These are phyloP conservation scores for Chondrostereum purpureum DNA, from an alignment of 1,284 basidiomycete species.

Conservation along the genomic window DNA sequence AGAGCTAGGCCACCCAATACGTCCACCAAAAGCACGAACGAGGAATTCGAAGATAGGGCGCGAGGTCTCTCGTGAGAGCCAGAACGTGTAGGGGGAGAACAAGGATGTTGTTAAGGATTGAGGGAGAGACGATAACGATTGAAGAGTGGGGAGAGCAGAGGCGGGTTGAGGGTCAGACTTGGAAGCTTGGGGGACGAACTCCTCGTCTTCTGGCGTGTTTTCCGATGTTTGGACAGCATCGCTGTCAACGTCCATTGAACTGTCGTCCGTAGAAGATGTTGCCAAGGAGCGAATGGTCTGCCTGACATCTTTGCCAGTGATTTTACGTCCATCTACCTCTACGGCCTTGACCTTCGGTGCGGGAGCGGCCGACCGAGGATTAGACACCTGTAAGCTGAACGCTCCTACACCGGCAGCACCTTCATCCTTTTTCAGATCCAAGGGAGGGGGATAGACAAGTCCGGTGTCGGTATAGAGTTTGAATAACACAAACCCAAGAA, in stretches of 20 bases:
- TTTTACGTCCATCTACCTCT: slow-evolving; percentile 48
- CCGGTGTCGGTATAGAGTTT: slow-evolving; percentile 95
- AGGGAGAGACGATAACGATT: slow-evolving; percentile 59
- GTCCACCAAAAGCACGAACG: slow-evolving; percentile 86
- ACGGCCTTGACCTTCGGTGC: slow-evolving; percentile 34
- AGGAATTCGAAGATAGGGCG: slow-evolving; percentile 94
- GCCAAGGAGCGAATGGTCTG: slow-evolving; percentile 67
- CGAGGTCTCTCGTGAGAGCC: slow-evolving; percentile 91
- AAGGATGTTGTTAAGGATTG: slow-evolving; percentile 51
- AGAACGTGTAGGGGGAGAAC: slow-evolving; percentile 89
- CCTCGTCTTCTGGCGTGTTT: slow-evolving; percentile 50
- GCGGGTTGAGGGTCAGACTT: slow-evolving; percentile 48
- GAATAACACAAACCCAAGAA: slow-evolving; percentile 94
- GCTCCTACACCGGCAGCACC: slow-evolving; percentile 88
- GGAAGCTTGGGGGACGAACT: slow-evolving; percentile 64
- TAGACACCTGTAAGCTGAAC: slow-evolving; percentile 68
- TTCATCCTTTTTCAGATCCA: slow-evolving; percentile 84
- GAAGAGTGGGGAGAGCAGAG: slow-evolving; percentile 70
- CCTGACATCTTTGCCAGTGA: slow-evolving; percentile 65
- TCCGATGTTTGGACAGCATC: neutral
- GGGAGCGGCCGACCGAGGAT: slow-evolving; percentile 23
- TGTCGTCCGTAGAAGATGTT: slow-evolving; percentile 25
- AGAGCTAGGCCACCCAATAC: slow-evolving; percentile 84
- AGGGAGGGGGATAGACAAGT: slow-evolving; percentile 90
- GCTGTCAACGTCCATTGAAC: slow-evolving; percentile 31